Evolutionary conservation across 78 protist species (phyloP).

Genomic region (Pigoraptor vietnamica): DNA sequence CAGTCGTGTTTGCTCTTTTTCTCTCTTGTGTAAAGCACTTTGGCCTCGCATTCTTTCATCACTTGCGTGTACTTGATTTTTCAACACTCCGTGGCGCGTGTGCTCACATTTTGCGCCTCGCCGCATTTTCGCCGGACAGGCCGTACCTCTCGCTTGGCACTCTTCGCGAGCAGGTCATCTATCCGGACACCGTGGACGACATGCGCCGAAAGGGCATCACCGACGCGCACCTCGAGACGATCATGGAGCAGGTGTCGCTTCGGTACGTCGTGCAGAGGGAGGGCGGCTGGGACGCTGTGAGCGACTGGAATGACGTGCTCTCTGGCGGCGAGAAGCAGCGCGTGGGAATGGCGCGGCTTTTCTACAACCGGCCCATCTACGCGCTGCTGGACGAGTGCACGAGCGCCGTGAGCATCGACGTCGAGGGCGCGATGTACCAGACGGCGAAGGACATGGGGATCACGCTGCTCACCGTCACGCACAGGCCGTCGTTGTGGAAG

Average conservation of each 20-base stretch:
- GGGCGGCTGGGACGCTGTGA: constrained; percentile 29
- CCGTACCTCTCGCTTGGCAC: constrained; percentile 45
- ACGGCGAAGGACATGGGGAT: constrained; percentile 33
- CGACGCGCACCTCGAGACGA: not conserved
- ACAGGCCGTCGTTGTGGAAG: constrained; percentile 48
- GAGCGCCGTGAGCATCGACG: constrained; percentile 39
- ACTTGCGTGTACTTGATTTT: too few relatives aligned
- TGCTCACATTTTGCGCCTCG: too few relatives aligned
- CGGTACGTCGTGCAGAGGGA: constrained; percentile 14
- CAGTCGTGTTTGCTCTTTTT: not conserved
- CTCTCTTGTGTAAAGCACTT: not conserved
- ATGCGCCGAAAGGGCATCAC: not conserved
- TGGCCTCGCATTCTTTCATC: too few relatives aligned
- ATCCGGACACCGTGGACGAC: constrained; percentile 1
- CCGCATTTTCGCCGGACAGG: too few relatives aligned
- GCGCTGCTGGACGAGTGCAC: constrained; percentile 72
- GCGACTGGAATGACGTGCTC: constrained; percentile 57
- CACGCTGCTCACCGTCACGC: constrained; percentile 50
- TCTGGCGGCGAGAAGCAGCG: constrained; percentile 70
- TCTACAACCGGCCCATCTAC: constrained; percentile 51
- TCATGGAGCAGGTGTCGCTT: not conserved
- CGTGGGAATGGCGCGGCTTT: constrained; percentile 40
- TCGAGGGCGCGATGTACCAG: constrained; percentile 34
- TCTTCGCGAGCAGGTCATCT: constrained; percentile 44
- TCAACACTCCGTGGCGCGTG: too few relatives aligned